phyloP scores from a whole-genome alignment of 2,329 filamentous ascomycete genomes.

The Clarireedia hainanense region DNA sequence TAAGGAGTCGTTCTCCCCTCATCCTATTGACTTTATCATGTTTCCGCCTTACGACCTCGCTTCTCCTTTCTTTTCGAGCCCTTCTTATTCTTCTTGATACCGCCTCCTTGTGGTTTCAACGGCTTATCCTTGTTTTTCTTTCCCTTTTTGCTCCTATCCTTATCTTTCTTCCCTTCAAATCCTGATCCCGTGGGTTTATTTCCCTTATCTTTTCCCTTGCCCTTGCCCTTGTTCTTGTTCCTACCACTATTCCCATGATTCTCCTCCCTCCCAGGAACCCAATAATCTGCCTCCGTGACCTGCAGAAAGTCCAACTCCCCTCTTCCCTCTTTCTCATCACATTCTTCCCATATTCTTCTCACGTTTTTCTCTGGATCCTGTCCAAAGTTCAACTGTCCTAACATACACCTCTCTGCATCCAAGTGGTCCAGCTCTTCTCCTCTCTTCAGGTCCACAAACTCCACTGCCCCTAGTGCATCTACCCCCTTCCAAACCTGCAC shows the following conservation, averaged over 20 bases:
- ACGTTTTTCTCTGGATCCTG: background rate
- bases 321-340: background rate
- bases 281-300: background rate
- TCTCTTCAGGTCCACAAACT: background rate
- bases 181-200: too few relatives aligned
- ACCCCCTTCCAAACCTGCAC: constrained; percentile 1
- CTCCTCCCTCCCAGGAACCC: background rate
- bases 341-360: background rate
- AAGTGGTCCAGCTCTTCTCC: background rate
- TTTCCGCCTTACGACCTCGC: too few relatives aligned
- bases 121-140: background rate
- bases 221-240: background rate
- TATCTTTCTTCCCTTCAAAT: background rate
- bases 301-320: background rate
- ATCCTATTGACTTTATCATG: too few relatives aligned
- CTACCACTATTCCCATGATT: background rate
- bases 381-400: constrained; percentile 1
- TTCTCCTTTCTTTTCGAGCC: too few relatives aligned
- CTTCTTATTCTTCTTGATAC: background rate
- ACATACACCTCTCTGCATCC: background rate
- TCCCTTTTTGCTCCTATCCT: background rate
- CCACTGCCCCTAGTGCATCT: background rate
- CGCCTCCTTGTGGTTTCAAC: background rate
- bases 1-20: too few relatives aligned
- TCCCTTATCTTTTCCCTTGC: background rate